phyloP scores from a whole-genome alignment of 208 protist species.

The Acanthamoeba rhysodes region DNA sequence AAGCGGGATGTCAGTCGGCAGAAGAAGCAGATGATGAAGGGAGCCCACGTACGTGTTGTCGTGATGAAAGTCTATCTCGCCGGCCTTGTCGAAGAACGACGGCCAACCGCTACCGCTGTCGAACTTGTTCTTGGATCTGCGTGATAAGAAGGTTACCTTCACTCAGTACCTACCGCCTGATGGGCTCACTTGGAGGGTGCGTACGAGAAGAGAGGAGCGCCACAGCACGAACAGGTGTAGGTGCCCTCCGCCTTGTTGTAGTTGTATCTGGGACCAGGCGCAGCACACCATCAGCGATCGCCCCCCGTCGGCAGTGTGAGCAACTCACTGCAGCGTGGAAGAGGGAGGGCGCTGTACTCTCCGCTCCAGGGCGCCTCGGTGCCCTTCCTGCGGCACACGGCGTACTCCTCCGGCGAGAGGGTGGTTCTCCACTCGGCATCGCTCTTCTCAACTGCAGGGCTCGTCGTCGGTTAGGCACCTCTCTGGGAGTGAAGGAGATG shows the following conservation, averaged over 20 bases:
- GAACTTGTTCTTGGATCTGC: conserved; percentile 34
- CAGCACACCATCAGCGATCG: neutral
- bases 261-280: neutral
- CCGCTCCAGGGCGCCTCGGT: conserved; percentile 42
- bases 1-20: too few relatives aligned
- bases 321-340: too few relatives aligned
- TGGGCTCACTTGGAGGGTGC: neutral
- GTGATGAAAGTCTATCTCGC: neutral
- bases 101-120: conserved; percentile 63
- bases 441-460: conserved; percentile 9
- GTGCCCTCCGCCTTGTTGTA: conserved; percentile 29
- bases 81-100: conserved; percentile 59
- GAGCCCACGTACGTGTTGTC: neutral
- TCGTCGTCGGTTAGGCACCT: too few relatives aligned
- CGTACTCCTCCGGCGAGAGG: conserved; percentile 10
- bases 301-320: neutral
- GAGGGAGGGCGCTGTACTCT: neutral
- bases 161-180: too few relatives aligned
- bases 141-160: neutral
- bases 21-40: neutral
- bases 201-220: conserved; percentile 38
- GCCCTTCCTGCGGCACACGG: conserved; percentile 23
- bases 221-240: conserved; percentile 6
- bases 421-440: neutral
- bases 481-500: too few relatives aligned